These are phyloP conservation scores for Powellomyces hirtus DNA, from an alignment of 192 early-diverging fungal species.

Conservation along the genomic window DNA sequence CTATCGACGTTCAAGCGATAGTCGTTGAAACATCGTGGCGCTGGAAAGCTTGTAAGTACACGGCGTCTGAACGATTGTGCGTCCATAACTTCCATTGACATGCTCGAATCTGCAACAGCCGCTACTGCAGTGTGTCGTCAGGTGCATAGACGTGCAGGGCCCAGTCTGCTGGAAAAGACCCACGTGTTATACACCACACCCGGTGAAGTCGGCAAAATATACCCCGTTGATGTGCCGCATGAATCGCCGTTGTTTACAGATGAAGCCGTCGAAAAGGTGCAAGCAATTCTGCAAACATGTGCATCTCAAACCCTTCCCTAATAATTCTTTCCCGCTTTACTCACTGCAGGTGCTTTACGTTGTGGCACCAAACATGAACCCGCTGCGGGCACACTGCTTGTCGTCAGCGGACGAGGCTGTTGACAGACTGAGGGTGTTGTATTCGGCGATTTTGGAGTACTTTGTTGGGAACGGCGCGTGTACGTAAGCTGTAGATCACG, in stretches of 20 bases:
- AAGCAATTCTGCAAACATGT: background rate
- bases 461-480: too few relatives aligned
- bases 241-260: constrained; percentile 10
- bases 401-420: background rate
- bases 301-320: too few relatives aligned
- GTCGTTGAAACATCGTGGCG: constrained; percentile 25
- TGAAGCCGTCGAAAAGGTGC: constrained; percentile 16
- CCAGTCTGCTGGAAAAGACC: background rate
- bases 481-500: constrained; percentile 5
- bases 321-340: background rate
- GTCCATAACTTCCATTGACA: background rate
- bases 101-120: background rate
- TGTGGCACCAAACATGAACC: constrained; percentile 23
- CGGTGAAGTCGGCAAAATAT: constrained; percentile 12
- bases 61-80: background rate
- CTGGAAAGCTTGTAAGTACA: constrained; percentile 24
- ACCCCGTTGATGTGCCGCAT: constrained; percentile 10
- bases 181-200: background rate
- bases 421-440: background rate
- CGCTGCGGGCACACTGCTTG: constrained; percentile 10
- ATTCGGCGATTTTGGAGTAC: background rate
- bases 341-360: constrained; percentile 10
- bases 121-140: constrained; percentile 11
- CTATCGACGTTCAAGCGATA: background rate
- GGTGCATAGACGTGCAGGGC: constrained; percentile 12